Evolutionary conservation across 164 flowering plant genomes (phyloP).

Genomic region (Sedum album): DNA sequence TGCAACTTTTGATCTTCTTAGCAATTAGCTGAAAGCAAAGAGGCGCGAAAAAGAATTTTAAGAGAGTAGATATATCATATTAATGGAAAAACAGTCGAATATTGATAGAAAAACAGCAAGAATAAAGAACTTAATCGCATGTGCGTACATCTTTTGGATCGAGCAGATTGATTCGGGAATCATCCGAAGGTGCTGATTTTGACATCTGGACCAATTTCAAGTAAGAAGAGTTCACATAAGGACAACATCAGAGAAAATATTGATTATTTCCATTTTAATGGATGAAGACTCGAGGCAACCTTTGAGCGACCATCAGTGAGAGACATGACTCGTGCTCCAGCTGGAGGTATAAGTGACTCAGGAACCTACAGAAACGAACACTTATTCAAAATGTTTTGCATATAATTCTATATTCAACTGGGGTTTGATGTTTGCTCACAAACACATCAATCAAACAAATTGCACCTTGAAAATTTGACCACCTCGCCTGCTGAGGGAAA

Average conservation of each 20-base stretch:
- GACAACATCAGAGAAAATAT: too few relatives aligned
- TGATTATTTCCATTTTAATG: too few relatives aligned
- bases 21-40: conserved; percentile 48
- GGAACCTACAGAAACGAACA: conserved; percentile 49
- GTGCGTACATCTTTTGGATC: conserved; percentile 85
- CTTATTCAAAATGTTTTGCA: conserved; percentile 8
- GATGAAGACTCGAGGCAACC: conserved; percentile 29
- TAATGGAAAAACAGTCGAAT: not conserved
- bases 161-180: conserved; percentile 84
- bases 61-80: not conserved
- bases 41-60: not conserved
- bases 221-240: too few relatives aligned
- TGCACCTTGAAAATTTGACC: conserved; percentile 83
- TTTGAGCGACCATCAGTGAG: conserved; percentile 92
- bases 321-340: conserved; percentile 96
- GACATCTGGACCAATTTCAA: conserved; percentile 62
- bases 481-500: conserved; percentile 55
- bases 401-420: conserved; percentile 10
- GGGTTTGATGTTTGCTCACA: conserved; percentile 15
- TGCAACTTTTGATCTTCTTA: conserved; percentile 93
- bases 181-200: conserved; percentile 91
- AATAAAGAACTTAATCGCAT: not conserved
- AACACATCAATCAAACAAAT: conserved; percentile 19
- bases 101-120: not conserved
- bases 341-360: conserved; percentile 86